Evolutionary conservation across 192 early-diverging fungal genomes (phyloP), one percentile per base, ranked within the genome.

Genomic region (Entomortierella beljakovae): DNA sequence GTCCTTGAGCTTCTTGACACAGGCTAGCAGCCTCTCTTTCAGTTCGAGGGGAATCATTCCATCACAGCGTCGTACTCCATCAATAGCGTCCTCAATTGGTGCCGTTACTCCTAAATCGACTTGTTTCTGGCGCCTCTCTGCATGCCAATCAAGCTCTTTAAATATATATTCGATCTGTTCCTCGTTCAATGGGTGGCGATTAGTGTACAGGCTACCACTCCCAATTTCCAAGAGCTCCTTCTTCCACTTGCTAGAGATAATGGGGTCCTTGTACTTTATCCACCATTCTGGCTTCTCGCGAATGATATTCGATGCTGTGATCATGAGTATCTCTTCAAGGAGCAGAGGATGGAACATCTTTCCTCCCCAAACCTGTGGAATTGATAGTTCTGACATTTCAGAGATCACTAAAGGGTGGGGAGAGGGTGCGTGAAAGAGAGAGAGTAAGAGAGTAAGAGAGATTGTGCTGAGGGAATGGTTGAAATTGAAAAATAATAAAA

Each of bases 121-220:
- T 76, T 76, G 84, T 28, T 80, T 81, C 29, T 55, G 63, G 20
- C 81, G 70, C 38, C 81, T 70, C n/a, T 70, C 20, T 0, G 75
- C 70, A 33, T 71, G 70, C 57, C 70, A 82, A 10, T 64, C 60
- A n/a, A 88, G 68, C 75, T 88, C 84, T 28, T 72, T 65, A 25
- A 86, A 72, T 11, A 86, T 61, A 22, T 83, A 83, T n/a, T 74
- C 62, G n/a, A 86, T 56, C 25, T 84, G 83, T 20, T 57, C 54
- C 16, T 86, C 83, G 16, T 65, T 71, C 22, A 87, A 6, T 11
- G n/a, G 33, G 0, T 33, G 0, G 10, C 56, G 33, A n/a, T n/a
- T 34, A 22, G 18, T n/a, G 20, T 6, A 25, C 7, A 31, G 15
- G 0, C 42, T 28, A 8, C 56, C 54, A 22, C 59, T 57, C 20